These are phyloP conservation scores for Tetrapisispora iriomotensis DNA, from an alignment of 805 yeast genomes.

Conservation along the genomic window DNA sequence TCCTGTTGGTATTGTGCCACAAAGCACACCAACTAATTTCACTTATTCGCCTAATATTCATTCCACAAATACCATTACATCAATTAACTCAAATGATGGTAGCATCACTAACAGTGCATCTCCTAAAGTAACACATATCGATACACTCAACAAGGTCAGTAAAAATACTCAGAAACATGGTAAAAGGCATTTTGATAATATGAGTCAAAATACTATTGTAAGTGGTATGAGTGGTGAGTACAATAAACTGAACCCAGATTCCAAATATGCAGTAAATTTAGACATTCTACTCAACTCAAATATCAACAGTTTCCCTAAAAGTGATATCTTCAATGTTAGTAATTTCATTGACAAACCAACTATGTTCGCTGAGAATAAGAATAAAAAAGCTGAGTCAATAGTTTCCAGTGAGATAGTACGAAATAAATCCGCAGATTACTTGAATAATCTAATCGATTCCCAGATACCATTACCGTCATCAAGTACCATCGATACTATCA, in stretches of 20 bases:
- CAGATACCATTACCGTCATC: neutral
- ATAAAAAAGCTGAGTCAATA: neutral
- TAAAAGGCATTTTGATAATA: neutral
- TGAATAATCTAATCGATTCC: slow-evolving; percentile 13
- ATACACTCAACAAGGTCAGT: neutral
- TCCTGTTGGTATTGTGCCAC: slow-evolving; percentile 5
- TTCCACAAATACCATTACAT: neutral
- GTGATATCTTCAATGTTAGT: slow-evolving; percentile 15
- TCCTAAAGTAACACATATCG: neutral
- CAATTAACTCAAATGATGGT: neutral
- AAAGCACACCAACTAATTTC: slow-evolving; percentile 3
- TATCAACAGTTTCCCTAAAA: neutral
- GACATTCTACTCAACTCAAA: slow-evolving; percentile 3
- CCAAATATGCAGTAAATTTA: slow-evolving; percentile 8
- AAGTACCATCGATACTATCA: neutral
- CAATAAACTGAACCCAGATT: too few species aligned
- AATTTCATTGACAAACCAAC: slow-evolving; percentile 25
- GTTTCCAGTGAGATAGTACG: neutral
- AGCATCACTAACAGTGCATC: neutral
- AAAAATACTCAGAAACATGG: neutral
- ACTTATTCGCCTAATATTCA: slow-evolving; percentile 1
- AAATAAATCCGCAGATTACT: slow-evolving; percentile 12
- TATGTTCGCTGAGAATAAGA: slow-evolving; percentile 13
- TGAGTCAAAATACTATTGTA: neutral
- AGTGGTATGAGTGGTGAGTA: too few species aligned